Evolutionary conservation across 1,139 yeast genomes (phyloP).

Genomic region (Kodamaea alishanica): DNA sequence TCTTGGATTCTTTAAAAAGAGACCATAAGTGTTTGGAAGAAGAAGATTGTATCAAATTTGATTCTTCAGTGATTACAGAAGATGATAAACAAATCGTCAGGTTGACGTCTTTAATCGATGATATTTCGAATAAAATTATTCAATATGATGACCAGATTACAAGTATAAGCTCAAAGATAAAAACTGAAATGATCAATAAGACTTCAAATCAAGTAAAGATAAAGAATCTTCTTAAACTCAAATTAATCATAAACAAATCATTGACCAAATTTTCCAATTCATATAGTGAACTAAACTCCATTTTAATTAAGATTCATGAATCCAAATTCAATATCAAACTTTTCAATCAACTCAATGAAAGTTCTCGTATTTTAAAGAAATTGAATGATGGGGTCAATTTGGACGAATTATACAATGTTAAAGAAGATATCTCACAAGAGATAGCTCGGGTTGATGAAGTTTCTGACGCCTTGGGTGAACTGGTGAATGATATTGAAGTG

Average conservation of each 20-base stretch:
- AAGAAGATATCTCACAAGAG: slow-evolving; percentile 42
- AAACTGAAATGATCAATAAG: slow-evolving; percentile 5
- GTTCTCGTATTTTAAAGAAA: slow-evolving; percentile 32
- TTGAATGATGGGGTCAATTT: slow-evolving; percentile 30
- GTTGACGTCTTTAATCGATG: slow-evolving; percentile 21
- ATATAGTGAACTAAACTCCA: slow-evolving; percentile 33
- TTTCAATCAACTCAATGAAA: slow-evolving; percentile 32
- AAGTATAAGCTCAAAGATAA: slow-evolving; percentile 19
- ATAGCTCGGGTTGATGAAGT: slow-evolving; percentile 24
- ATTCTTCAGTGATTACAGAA: slow-evolving; percentile 16
- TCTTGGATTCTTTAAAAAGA: slow-evolving; percentile 25
- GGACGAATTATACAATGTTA: slow-evolving; percentile 31
- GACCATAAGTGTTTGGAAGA: slow-evolving; percentile 19
- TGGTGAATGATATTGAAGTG: slow-evolving; percentile 25
- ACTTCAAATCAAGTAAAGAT: slow-evolving; percentile 4
- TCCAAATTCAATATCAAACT: slow-evolving; percentile 42
- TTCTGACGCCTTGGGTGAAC: slow-evolving; percentile 28
- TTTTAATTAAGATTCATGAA: slow-evolving; percentile 45
- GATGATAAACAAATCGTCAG: slow-evolving; percentile 31
- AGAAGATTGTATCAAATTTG: slow-evolving; percentile 24
- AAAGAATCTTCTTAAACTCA: slow-evolving; percentile 8
- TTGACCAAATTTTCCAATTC: slow-evolving; percentile 28
- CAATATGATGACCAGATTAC: slow-evolving; percentile 23
- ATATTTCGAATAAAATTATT: slow-evolving; percentile 18
- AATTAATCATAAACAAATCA: slow-evolving; percentile 16